These are phyloP conservation scores for Penicillium glabrum DNA, from an alignment of 2,329 filamentous ascomycete genomes.

Conservation along the genomic window DNA sequence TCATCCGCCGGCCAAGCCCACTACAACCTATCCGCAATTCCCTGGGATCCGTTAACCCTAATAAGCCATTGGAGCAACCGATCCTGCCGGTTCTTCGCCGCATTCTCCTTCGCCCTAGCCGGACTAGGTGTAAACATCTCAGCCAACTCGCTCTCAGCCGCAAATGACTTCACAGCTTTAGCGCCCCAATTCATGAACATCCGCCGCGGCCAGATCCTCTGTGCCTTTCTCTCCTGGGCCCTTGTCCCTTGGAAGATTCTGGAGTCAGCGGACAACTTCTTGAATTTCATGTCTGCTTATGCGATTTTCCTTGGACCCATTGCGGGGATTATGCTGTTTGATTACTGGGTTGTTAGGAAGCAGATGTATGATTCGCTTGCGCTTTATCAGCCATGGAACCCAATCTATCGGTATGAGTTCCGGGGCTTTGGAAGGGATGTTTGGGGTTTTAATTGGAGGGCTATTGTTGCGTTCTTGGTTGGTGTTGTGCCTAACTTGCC, in stretches of 20 bases:
- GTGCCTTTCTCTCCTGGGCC: slow-evolving; percentile 58
- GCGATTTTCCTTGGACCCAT: slow-evolving; percentile 66
- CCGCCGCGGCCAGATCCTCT: slow-evolving; percentile 55
- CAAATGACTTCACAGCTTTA: slow-evolving; percentile 59
- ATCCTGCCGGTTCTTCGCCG: slow-evolving; percentile 51
- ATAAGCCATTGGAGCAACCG: slow-evolving; percentile 41
- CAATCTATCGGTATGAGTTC: slow-evolving; percentile 53
- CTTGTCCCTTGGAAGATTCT: slow-evolving; percentile 68
- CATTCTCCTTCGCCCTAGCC: slow-evolving; percentile 55
- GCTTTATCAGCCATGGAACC: slow-evolving; percentile 49
- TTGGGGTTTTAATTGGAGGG: slow-evolving; percentile 59
- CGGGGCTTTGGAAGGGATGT: slow-evolving; percentile 16
- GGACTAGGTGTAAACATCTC: slow-evolving; percentile 59
- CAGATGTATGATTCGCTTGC: slow-evolving; percentile 53
- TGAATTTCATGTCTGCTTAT: slow-evolving; percentile 67
- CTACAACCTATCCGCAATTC: slow-evolving; percentile 34
- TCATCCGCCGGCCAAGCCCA: slow-evolving; percentile 42
- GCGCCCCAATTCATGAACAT: slow-evolving; percentile 58
- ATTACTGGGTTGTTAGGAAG: slow-evolving; percentile 59
- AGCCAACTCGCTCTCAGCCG: slow-evolving; percentile 50
- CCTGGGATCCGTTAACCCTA: slow-evolving; percentile 47
- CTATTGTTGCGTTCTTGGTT: slow-evolving; percentile 57
- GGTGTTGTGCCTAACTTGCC: slow-evolving; percentile 59
- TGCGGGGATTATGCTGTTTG: slow-evolving; percentile 59
- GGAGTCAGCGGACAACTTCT: slow-evolving; percentile 56